These are phyloP conservation scores for Arthroderma uncinatum DNA, from an alignment of 2,329 filamentous ascomycete species.

Conservation along the genomic window DNA sequence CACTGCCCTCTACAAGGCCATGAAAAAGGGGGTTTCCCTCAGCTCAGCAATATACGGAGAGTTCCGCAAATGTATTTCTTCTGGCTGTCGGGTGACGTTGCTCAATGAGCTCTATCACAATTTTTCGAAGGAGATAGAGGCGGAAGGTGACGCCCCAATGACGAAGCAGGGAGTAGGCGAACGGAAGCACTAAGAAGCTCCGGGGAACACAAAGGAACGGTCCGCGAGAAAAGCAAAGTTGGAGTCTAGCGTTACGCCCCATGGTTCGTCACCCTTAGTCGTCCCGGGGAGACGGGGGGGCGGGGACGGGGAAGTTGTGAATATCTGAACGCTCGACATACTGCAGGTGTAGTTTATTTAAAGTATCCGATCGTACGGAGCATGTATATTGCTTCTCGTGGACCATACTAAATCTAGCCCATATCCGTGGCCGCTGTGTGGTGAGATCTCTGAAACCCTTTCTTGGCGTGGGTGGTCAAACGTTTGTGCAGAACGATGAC, in stretches of 20 bases:
- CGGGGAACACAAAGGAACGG: not conserved
- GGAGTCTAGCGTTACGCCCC: not conserved
- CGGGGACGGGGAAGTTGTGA: not conserved
- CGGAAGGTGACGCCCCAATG: not conserved
- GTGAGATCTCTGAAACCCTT: not conserved
- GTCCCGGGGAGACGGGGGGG: not conserved
- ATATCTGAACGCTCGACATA: not conserved
- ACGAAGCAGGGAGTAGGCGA: not conserved
- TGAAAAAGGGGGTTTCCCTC: not conserved
- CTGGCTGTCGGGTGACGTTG: not conserved
- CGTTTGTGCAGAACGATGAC: no score
- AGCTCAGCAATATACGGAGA: no score
- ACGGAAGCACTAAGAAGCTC: not conserved
- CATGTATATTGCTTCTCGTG: not conserved
- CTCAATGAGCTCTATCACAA: not conserved
- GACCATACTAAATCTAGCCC: not conserved
- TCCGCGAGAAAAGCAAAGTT: constrained; percentile 1
- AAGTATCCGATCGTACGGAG: not conserved
- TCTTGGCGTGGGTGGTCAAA: not conserved
- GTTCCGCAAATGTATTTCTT: no score
- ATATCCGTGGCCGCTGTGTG: not conserved
- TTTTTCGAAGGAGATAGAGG: not conserved
- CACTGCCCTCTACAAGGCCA: not conserved
- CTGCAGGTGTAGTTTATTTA: not conserved
- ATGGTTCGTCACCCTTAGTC: not conserved